A percentile compares a stretch with the other conserved stretches of the same genome.
These are phyloP conservation scores for Hanseniaspora sp. DNA, from an alignment of 1,139 yeast genomes.

Conservation along the genomic window DNA sequence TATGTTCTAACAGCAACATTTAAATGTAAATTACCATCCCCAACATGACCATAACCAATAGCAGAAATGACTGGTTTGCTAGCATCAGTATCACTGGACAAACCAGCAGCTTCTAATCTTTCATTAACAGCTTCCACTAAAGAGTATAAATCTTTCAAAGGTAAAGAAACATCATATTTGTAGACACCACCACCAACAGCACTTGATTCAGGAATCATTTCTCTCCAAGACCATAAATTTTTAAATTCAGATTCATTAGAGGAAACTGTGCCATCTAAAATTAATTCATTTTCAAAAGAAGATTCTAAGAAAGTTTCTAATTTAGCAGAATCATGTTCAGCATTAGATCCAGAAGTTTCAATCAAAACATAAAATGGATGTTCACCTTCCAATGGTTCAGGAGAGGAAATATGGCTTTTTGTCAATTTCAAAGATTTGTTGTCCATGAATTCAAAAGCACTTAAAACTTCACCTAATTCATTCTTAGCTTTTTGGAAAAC, in stretches of 20 bases:
- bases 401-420: slow-evolving; percentile 41
- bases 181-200: slow-evolving; percentile 86
- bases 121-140: slow-evolving; percentile 64
- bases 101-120: slow-evolving; percentile 43
- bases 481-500: slow-evolving; percentile 69
- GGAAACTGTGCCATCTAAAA: slow-evolving; percentile 86
- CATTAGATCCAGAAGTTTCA: slow-evolving; percentile 88
- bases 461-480: slow-evolving; percentile 73
- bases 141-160: slow-evolving; percentile 65
- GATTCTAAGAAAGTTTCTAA: slow-evolving; percentile 69
- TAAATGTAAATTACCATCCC: slow-evolving; percentile 89
- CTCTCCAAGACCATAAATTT: slow-evolving; percentile 92
- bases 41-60: slow-evolving; percentile 91
- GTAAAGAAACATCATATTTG: slow-evolving; percentile 89
- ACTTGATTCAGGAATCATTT: slow-evolving; percentile 79
- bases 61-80: slow-evolving; percentile 65
- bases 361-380: slow-evolving; percentile 83
- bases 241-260: slow-evolving; percentile 82
- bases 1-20: slow-evolving; percentile 84
- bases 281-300: slow-evolving; percentile 74
- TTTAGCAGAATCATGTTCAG: slow-evolving; percentile 72
- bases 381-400: slow-evolving; percentile 69
- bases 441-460: slow-evolving; percentile 96
- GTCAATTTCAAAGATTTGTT: slow-evolving; percentile 59
- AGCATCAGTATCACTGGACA: slow-evolving; percentile 54